These are phyloP conservation scores for Chimonanthus salicifolius DNA, from an alignment of 164 flowering plant genomes.

Conservation along the genomic window DNA sequence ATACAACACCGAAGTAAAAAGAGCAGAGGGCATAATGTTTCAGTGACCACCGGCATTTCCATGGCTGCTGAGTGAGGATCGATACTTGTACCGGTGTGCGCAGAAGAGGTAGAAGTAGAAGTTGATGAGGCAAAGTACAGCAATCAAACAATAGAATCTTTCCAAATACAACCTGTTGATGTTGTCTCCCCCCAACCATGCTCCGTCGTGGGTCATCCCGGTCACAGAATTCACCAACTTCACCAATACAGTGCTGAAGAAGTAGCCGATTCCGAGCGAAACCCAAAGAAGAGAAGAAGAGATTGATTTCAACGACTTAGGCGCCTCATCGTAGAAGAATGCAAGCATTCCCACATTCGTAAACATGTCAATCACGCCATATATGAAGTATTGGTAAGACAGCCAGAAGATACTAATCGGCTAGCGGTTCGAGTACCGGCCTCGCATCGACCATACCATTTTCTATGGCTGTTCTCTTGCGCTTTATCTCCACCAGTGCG, in stretches of 20 bases:
- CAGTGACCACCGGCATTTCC: background rate
- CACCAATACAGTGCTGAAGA: conserved; percentile 39
- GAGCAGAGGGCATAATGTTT: background rate
- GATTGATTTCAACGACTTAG: conserved; percentile 32
- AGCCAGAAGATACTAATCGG: conserved; percentile 44
- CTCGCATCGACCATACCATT: conserved; percentile 32
- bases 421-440: conserved; percentile 32
- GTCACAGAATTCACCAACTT: conserved; percentile 39
- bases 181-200: conserved; percentile 51
- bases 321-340: conserved; percentile 52
- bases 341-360: conserved; percentile 45
- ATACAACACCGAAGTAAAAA: background rate
- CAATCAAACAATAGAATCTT: conserved; percentile 46
- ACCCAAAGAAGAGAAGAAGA: conserved; percentile 45
- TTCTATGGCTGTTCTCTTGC: conserved; percentile 22
- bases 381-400: conserved; percentile 46
- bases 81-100: conserved; percentile 45
- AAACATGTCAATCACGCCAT: conserved; percentile 53
- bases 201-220: conserved; percentile 22
- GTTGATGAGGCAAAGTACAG: conserved; percentile 38
- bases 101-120: conserved; percentile 33
- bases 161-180: conserved; percentile 44
- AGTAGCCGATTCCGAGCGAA: conserved; percentile 49
- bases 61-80: conserved; percentile 13
- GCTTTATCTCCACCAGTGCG: conserved; percentile 34